Evolutionary conservation across 2,329 filamentous ascomycete genomes (phyloP), one percentile per base, ranked within the genome.

Genomic region (Scedosporium aurantiacum): DNA sequence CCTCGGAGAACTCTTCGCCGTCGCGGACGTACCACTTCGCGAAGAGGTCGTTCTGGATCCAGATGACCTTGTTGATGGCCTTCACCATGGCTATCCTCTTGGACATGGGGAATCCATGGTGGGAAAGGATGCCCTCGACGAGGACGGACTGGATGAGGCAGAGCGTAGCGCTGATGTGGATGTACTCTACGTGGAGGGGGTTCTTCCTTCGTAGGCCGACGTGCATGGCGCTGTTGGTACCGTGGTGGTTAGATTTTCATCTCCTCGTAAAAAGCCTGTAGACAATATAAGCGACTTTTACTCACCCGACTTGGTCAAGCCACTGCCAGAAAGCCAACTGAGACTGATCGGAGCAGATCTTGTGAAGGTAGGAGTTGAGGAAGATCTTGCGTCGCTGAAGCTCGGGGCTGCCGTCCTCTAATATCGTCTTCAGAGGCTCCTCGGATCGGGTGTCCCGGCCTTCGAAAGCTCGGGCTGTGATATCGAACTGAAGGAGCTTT

Each of bases 11-110:
- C 71, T 90, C 87, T 37, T 86, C 82, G 58, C 86, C 85, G 65
- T 89, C 86, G 41, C 82, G 78, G 41, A 89, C 82, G 67, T 91
- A 89, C 87, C 88, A 92, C 71, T 88, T 89, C 16, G 89, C 87
- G 71, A 93, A 89, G 27, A 93, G 78, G 71, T 93, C 90, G 70
- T 93, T 93, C 73, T 93, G 90, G 66, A 93, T 91, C 89, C 89
- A 93, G 65, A 93, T 86, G 27, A 93, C 86, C 71, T 94, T 94
- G 64, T 84, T 84, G 25, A 93, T 77, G 0, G 90, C 89, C 70
- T 88, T 89, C 55, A 92, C 80, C 2, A 93, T 79, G 21, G 83
- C 86, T 18, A 88, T 85, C 74, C 92, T 92, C 72, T 82, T 82
- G 62, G 79, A 77, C 66, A 89, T 79, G 47, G 81, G 78, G 54